Conservation (phyloP, 495 filamentous ascomycete genomes). For the Aspergillus leporis region DNA sequence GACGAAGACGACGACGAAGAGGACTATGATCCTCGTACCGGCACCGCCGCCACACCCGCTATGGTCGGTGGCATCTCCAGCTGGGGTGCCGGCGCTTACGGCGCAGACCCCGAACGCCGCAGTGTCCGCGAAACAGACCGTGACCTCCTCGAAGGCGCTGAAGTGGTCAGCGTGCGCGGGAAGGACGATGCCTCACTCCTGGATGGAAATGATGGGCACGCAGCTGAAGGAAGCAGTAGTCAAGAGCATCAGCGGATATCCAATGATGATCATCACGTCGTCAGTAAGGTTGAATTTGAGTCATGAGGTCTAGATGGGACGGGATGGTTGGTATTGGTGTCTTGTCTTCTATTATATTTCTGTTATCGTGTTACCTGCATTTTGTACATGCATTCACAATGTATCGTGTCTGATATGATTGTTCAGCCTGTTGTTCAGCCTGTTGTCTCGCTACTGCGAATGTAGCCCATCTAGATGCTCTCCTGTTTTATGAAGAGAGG, state of each 20-base stretch:
- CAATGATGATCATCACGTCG: constrained; percentile 29
- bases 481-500: background rate
- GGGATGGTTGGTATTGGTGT: background rate
- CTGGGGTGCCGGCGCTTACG: constrained; percentile 50
- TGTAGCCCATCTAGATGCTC: background rate
- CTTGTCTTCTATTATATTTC: background rate
- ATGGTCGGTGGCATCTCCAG: constrained; percentile 46
- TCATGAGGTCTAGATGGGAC: constrained; percentile 21
- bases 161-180: constrained; percentile 26
- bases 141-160: constrained; percentile 25
- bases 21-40: constrained; percentile 22
- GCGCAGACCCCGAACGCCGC: constrained; percentile 55
- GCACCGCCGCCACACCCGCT: constrained; percentile 20
- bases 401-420: background rate
- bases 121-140: constrained; percentile 28
- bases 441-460: background rate
- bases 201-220: constrained; percentile 25
- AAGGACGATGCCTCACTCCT: constrained; percentile 34
- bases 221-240: background rate
- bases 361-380: background rate
- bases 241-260: constrained; percentile 4
- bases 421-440: background rate
- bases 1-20: constrained; percentile 68
- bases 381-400: background rate
- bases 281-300: constrained; percentile 46